phyloP scores from a whole-genome alignment of 768 basidiomycete species.

The Psilocybe cyanescens region DNA sequence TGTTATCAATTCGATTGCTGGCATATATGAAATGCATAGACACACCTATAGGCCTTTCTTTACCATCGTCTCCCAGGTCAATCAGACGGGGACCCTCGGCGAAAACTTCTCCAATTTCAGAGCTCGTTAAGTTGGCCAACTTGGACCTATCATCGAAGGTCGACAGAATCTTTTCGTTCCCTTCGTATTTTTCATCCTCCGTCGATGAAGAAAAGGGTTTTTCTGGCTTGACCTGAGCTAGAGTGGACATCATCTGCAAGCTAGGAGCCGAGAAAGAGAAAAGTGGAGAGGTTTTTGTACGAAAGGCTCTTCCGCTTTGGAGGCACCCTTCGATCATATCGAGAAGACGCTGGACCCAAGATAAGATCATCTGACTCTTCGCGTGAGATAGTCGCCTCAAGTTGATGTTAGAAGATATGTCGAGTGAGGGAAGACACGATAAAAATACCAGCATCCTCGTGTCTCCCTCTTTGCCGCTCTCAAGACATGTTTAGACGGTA shows the following conservation, averaged over 20 bases:
- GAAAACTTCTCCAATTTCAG: conserved; percentile 16
- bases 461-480: not conserved
- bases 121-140: not conserved
- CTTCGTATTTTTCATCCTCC: conserved; percentile 6
- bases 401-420: not conserved
- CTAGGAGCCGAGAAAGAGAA: not conserved
- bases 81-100: conserved; percentile 31
- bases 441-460: not conserved
- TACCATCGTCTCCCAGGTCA: conserved; percentile 39
- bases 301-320: not conserved
- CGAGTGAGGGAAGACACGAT: not conserved
- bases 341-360: not conserved
- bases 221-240: not conserved
- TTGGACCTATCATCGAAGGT: not conserved
- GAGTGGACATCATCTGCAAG: not conserved
- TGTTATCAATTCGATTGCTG: no score
- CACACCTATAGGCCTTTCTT: conserved; percentile 41
- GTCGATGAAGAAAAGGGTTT: not conserved
- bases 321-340: not conserved
- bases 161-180: conserved; percentile 1
- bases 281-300: not conserved
- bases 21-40: not conserved
- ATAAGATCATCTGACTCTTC: conserved; percentile 2
- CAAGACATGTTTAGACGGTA: no score
- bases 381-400: not conserved